phyloP scores from a whole-genome alignment of 768 basidiomycete species.

The Termitomyces heimii region DNA sequence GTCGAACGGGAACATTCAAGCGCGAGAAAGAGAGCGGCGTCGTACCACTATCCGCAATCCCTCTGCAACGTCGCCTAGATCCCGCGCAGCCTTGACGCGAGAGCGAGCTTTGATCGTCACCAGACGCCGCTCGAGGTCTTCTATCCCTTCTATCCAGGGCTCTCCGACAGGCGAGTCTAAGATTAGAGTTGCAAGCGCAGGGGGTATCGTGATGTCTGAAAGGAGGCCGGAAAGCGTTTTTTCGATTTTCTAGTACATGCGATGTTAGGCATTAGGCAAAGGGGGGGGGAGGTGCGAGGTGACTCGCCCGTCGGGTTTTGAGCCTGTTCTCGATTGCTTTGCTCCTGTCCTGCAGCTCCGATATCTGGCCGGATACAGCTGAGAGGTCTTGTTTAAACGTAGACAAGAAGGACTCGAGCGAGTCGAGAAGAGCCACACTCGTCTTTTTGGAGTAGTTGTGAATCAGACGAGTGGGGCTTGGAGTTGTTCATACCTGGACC shows the following conservation, averaged over 20 bases:
- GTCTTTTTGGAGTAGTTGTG: constrained; percentile 63
- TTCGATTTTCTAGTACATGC: constrained; percentile 66
- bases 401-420: constrained; percentile 85
- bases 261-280: background rate
- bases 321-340: constrained; percentile 86
- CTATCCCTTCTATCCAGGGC: constrained; percentile 78
- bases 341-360: constrained; percentile 86
- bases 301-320: constrained; percentile 73
- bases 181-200: constrained; percentile 66
- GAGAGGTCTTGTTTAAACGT: constrained; percentile 95
- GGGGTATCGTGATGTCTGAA: constrained; percentile 77
- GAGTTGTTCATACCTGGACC: constrained; percentile 58
- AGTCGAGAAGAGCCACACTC: constrained; percentile 79
- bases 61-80: constrained; percentile 78
- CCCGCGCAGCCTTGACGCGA: constrained; percentile 82
- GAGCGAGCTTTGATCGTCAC: constrained; percentile 63
- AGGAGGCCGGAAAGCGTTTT: constrained; percentile 79
- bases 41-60: constrained; percentile 82
- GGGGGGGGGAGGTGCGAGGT: background rate
- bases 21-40: background rate
- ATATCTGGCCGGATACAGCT: constrained; percentile 93
- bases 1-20: background rate
- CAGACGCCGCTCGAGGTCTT: constrained; percentile 75
- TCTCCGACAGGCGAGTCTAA: constrained; percentile 84
- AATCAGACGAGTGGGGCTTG: background rate